phyloP scores from a whole-genome alignment of 2,329 filamentous ascomycete genomes.

The Sphaerostilbella broomeana region DNA sequence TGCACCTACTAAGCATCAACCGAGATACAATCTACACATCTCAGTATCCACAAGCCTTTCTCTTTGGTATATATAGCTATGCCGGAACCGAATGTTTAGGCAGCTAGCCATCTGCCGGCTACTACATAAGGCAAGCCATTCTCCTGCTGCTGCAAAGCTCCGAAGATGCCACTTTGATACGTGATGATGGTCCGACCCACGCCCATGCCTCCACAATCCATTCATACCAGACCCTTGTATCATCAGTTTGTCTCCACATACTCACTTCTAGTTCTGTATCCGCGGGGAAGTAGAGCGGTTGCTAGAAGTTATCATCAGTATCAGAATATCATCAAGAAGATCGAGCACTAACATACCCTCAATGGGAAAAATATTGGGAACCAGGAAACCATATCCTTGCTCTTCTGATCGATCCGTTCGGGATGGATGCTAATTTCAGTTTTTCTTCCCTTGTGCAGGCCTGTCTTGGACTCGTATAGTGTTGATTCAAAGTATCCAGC shows the following conservation, averaged over 20 bases:
- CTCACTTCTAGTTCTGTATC: conserved; percentile 80
- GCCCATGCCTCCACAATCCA: conserved; percentile 87
- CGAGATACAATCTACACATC: too few species aligned
- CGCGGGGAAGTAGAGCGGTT: conserved; percentile 77
- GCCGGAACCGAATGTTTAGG: too few species aligned
- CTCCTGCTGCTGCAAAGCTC: conserved; percentile 64
- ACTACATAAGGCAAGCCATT: conserved; percentile 64
- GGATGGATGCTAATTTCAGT: conserved; percentile 91
- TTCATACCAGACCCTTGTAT: conserved; percentile 96
- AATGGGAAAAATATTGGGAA: conserved; percentile 98
- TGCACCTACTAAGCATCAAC: too few species aligned
- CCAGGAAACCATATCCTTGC: conserved; percentile 98
- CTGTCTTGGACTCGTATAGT: conserved; percentile 59
- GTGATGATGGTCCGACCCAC: conserved; percentile 51
- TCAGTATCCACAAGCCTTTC: too few species aligned
- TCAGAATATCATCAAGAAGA: not conserved
- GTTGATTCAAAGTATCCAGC: conserved; percentile 95
- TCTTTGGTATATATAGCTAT: too few species aligned
- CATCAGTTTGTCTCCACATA: conserved; percentile 95
- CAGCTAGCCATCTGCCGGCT: too few species aligned
- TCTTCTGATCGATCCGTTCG: conserved; percentile 85
- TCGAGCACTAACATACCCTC: conserved; percentile 54
- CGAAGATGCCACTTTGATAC: conserved; percentile 59
- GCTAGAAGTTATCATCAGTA: conserved; percentile 40
- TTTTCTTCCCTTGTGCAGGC: conserved; percentile 36